These are phyloP conservation scores for Geoglossum glabrum DNA, from an alignment of 495 filamentous ascomycete genomes.

Conservation along the genomic window DNA sequence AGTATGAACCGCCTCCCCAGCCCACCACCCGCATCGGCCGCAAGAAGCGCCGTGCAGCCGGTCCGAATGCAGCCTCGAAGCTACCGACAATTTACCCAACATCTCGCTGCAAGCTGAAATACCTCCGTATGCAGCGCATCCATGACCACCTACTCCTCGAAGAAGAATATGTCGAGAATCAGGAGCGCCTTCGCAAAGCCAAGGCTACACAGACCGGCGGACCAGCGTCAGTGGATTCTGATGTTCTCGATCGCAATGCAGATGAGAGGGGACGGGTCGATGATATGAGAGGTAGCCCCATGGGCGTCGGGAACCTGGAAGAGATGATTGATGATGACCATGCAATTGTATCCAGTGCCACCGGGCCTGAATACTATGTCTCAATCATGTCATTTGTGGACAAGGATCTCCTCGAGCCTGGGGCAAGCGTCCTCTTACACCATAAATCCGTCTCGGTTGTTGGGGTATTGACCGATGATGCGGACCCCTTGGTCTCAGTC, in stretches of 20 bases:
- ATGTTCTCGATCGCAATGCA: constrained; percentile 61
- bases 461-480: constrained; percentile 89
- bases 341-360: constrained; percentile 93
- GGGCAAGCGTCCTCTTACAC: constrained; percentile 85
- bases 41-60: constrained; percentile 86
- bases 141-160: constrained; percentile 94
- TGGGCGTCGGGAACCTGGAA: constrained; percentile 95
- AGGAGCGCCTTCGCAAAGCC: constrained; percentile 79
- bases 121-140: constrained; percentile 93
- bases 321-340: constrained; percentile 99
- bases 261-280: constrained; percentile 93
- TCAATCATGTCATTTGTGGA: constrained; percentile 99
- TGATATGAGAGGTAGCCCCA: constrained; percentile 95
- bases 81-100: constrained; percentile 85
- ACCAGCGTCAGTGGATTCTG: constrained; percentile 34
- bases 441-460: constrained; percentile 98
- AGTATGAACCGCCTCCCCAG: constrained; percentile 94
- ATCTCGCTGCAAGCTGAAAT: constrained; percentile 88
- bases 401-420: constrained; percentile 93
- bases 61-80: constrained; percentile 84
- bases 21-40: constrained; percentile 95
- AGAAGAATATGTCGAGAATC: constrained; percentile 97
- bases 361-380: constrained; percentile 96
- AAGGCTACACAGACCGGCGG: constrained; percentile 53
- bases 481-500: constrained; percentile 87